Base-by-base conservation (phyloP, 2,329 filamentous ascomycete species). In the Aspergillus texensis region DNA sequence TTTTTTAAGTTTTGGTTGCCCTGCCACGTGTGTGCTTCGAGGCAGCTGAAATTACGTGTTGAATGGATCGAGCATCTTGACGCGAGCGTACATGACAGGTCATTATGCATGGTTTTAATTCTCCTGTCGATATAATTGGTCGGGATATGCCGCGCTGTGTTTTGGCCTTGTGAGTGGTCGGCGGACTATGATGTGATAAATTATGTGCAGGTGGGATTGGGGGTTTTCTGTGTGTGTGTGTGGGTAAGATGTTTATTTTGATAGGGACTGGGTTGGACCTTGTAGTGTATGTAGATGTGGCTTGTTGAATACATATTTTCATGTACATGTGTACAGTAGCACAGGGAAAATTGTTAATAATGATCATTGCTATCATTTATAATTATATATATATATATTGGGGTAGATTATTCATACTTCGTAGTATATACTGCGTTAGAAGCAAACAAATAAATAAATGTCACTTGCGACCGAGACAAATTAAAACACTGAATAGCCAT, bases 11-110 rank as follows among this genome's bases (percentile, higher is more conserved):
- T 55, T 65, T 56, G 62, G 53, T 24, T 55, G 41, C 48, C 50
- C 54, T 54, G 62, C 66, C 66, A 68, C 66, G 66, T 68, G 66
- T 68, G 59, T 45, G 43, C 16, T 19, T n/a, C n/a, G 2, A 28
- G 30, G 48, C 46, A 48, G 24, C 26, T 53, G 48, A 45, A 26
- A 10, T 53, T 39, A 60, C 46, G 34, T 58, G 43, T 28, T 24
- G 5, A 21, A 46, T 41, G 19, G 41, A 36, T 36, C 14, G 41
- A 21, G 45, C 21, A 50, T 50, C 12, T 30, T 26, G 14, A 30
- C 16, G 26, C 46, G 46, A 50, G 14, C 14, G 34, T 36, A 36
- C 34, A 36, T 19, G 26, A 26, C 46, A 14, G 46, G 46, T 30
- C 14, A 30, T 10, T 30, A 50, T 50, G 26, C 46, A 50, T 11